Evolutionary conservation across 306 rosid species (phyloP).

Genomic region (Quercus parvula): DNA sequence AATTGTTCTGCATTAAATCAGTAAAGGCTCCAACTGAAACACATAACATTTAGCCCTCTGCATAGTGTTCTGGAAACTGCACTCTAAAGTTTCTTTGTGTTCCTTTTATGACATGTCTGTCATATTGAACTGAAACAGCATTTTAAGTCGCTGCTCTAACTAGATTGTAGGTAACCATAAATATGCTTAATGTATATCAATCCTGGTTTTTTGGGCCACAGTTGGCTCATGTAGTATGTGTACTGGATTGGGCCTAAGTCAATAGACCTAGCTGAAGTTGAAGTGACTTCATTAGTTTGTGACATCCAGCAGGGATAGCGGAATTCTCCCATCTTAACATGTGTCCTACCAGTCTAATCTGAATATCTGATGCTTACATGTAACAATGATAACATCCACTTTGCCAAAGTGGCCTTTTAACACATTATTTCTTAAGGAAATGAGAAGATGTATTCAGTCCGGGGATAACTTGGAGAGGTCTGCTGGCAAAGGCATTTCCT

Average conservation of each 20-base stretch:
- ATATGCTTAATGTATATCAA: no score
- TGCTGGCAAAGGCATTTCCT: neutral
- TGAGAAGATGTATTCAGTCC: neutral
- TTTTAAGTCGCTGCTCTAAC: no score
- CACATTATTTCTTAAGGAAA: neutral
- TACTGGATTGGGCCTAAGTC: neutral
- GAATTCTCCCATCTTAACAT: neutral
- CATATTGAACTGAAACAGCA: no score
- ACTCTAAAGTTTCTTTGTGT: no score
- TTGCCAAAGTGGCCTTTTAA: conserved; percentile 8
- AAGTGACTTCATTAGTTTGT: neutral
- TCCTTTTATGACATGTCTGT: no score
- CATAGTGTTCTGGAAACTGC: no score
- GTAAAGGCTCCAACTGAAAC: no score
- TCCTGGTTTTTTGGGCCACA: neutral
- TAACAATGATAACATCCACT: neutral
- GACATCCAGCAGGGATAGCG: neutral
- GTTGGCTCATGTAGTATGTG: neutral
- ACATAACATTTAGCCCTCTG: no score
- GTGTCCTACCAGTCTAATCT: neutral
- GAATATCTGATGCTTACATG: neutral
- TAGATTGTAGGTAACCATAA: no score
- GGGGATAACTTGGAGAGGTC: neutral
- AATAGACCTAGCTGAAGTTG: neutral
- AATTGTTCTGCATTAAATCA: no score